These are phyloP conservation scores for Lobosporangium transversale DNA, from an alignment of 192 early-diverging fungal genomes.

Conservation along the genomic window DNA sequence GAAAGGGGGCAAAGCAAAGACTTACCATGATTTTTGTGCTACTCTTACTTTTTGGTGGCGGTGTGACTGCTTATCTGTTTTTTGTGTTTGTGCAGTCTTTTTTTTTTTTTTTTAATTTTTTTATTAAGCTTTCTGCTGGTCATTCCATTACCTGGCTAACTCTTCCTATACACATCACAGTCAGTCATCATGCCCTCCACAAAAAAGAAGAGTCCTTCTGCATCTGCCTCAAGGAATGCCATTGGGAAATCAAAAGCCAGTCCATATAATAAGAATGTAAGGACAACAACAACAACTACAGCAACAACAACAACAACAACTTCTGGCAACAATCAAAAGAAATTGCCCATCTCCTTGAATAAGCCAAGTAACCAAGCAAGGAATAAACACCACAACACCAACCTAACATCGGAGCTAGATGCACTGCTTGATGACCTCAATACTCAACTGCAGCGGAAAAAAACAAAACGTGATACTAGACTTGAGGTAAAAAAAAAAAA, in stretches of 20 bases:
- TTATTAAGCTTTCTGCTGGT: no score
- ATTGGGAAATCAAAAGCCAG: conserved; percentile 7
- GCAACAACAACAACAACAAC: background rate
- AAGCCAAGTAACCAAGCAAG: conserved; percentile 32
- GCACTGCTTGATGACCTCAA: conserved; percentile 48
- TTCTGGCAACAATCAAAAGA: conserved; percentile 1
- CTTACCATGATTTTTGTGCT: no score
- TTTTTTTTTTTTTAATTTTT: no score
- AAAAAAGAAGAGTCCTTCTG: conserved; percentile 30
- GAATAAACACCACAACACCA: conserved; percentile 33
- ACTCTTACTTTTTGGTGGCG: no score
- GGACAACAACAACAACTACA: conserved; percentile 8
- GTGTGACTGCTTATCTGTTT: no score
- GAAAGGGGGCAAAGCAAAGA: no score
- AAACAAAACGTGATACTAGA: conserved; percentile 37
- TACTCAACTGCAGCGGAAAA: conserved; percentile 36
- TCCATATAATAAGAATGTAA: conserved; percentile 27
- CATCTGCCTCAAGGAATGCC: conserved; percentile 24
- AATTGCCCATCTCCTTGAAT: background rate
- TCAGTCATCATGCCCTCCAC: conserved; percentile 48
- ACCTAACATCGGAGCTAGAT: conserved; percentile 44
- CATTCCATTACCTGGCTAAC: no score
- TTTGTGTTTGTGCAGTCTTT: no score
- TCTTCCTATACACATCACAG: no score
- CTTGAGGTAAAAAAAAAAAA: no score